Conservation (phyloP, 352 stramenopile species). For the Phytophthora tentaculata region DNA sequence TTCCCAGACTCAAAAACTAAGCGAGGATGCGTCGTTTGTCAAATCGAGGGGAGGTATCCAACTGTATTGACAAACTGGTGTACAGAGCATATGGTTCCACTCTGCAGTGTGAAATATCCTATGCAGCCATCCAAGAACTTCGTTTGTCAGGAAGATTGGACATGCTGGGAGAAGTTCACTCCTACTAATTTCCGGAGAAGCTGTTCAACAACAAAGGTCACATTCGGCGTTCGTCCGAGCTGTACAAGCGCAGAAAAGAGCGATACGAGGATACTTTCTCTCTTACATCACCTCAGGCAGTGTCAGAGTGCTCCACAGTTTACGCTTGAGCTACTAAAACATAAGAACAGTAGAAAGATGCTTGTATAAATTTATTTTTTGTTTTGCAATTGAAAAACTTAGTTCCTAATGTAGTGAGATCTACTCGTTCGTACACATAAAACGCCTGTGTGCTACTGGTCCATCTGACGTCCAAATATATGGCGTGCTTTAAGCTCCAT, state of each 20-base stretch:
- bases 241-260: neutral
- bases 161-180: slow-evolving; percentile 14
- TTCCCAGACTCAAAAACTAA: neutral
- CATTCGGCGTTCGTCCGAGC: neutral
- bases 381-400: neutral
- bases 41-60: neutral
- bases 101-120: neutral
- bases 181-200: slow-evolving; percentile 1
- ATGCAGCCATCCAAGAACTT: neutral
- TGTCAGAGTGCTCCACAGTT: neutral
- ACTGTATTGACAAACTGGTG: slow-evolving; percentile 9
- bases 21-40: neutral
- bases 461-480: neutral
- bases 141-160: neutral
- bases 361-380: neutral
- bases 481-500: neutral
- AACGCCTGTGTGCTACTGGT: neutral
- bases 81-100: neutral
- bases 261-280: neutral
- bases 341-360: neutral
- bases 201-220: slow-evolving; percentile 14
- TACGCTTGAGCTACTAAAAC: neutral
- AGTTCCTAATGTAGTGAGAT: neutral
- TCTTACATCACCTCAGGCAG: neutral
- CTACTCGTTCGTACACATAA: neutral